A percentile compares a stretch with the other conserved stretches of the same genome.
Evolutionary conservation across 2,329 filamentous ascomycete species (phyloP).

Genomic region (Metarhizium robertsii): DNA sequence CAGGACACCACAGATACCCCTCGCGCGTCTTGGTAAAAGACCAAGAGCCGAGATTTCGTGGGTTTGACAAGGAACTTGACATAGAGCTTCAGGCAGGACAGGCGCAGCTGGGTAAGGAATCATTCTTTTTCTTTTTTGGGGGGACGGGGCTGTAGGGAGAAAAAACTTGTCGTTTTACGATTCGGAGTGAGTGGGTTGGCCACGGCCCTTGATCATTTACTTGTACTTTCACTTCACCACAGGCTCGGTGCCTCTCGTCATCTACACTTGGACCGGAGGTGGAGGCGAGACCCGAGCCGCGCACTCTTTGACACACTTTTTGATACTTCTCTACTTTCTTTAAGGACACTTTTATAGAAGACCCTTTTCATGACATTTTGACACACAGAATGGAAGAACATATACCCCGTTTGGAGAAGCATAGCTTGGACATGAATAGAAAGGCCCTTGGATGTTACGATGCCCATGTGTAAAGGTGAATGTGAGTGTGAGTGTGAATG

Average conservation of each 20-base stretch:
- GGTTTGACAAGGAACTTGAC: neutral
- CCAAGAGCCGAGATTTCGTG: neutral
- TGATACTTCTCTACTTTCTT: neutral
- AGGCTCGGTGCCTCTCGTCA: neutral
- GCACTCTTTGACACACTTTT: neutral
- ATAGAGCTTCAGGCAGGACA: neutral
- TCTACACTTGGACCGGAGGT: neutral
- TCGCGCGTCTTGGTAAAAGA: constrained; percentile 1
- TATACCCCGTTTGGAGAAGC: neutral
- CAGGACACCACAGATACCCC: constrained; percentile 3
- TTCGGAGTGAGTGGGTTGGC: neutral
- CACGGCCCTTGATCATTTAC: neutral
- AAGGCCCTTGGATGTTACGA: neutral
- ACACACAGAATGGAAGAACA: neutral
- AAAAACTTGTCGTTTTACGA: neutral
- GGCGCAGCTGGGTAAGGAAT: constrained; percentile 2
- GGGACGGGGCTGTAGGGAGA: neutral
- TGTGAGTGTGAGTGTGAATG: neutral
- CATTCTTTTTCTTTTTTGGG: neutral
- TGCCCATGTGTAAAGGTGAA: neutral
- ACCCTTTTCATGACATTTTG: neutral
- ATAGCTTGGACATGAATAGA: neutral
- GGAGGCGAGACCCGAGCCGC: neutral
- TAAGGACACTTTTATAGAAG: neutral
- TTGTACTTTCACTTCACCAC: neutral